Base-by-base conservation (phyloP, 208 protist species). In the Trypanosoma platydactyli region DNA sequence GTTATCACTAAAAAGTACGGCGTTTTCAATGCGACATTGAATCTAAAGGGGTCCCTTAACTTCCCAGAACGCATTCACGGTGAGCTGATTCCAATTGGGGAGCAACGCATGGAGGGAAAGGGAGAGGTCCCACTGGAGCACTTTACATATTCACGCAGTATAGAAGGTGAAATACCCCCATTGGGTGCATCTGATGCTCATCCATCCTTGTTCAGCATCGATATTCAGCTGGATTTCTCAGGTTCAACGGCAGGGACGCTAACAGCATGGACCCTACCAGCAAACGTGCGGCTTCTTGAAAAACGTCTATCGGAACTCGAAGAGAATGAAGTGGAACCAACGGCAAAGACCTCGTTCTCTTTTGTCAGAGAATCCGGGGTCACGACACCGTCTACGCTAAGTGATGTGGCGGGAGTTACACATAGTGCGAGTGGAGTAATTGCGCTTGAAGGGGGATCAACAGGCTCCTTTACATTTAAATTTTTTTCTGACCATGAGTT, bases 11-110 rank as follows among this genome's bases (percentile, higher is more conserved):
- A 73, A 25, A 76, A 57, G 24, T 86, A 79, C 42, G 87, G 87
- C 42, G 66, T 69, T 42, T 94, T 94, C 50, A 94, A 94, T 58
- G 87, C 84, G 15, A 91, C 81, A 0, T 68, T 94, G 51, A 65
- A 60, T 45, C 64, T 89, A 30, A 71, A 57, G 3, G 54, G 45
- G 29, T 90, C 84, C 0, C 24, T 73, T 13, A 85, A 71, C 58
- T 94, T 94, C 56, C 76, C 79, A n/a, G 87, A 89, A 44, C 70
- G 70, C 6, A 62, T 94, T 15, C 75, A 84, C 25, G 87, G 84
- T 13, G 84, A 94, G 76, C 64, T 90, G 11, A 81, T 89, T 38
- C 84, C 84, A 0, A 50, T 79, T 50, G 84, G 82, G 6, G 71
- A 73, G 42, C 67, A 74, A n/a, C 29, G 57, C 13, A 52, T 67